phyloP scores from a whole-genome alignment of 2,329 filamentous ascomycete genomes.

The Fonsecaea pedrosoi region DNA sequence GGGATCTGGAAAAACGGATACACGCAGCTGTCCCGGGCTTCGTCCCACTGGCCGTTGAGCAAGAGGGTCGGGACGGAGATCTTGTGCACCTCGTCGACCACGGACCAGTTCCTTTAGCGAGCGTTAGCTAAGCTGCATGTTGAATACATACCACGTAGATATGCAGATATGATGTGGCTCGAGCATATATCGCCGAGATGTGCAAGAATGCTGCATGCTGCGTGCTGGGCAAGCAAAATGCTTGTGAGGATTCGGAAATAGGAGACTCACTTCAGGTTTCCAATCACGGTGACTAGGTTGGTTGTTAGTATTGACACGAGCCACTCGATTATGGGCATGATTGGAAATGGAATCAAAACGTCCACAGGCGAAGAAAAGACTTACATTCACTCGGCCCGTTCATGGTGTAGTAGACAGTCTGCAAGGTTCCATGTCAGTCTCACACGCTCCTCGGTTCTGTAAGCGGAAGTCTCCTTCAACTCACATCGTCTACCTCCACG shows the following conservation, averaged over 20 bases:
- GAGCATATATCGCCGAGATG: too few species aligned
- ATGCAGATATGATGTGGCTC: too few species aligned
- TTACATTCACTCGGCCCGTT: constrained; percentile 48
- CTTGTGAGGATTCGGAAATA: neutral
- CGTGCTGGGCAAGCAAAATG: too few species aligned
- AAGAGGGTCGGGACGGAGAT: constrained; percentile 51
- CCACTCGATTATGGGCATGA: neutral
- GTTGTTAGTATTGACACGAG: neutral
- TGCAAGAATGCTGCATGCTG: too few species aligned
- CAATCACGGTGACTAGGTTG: constrained; percentile 45
- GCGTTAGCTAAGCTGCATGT: neutral
- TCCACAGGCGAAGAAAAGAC: neutral
- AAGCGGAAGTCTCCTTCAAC: neutral
- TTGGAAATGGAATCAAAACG: neutral
- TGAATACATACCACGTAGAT: neutral
- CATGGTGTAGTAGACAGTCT: constrained; percentile 43
- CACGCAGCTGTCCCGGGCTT: constrained; percentile 31
- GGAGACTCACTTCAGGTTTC: constrained; percentile 46
- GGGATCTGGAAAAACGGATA: constrained; percentile 42
- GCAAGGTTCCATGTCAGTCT: neutral
- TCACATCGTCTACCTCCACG: constrained; percentile 39
- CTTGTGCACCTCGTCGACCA: constrained; percentile 45
- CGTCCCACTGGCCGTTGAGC: constrained; percentile 53
- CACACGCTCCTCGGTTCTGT: neutral
- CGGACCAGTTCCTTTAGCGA: constrained; percentile 43